Conservation (phyloP, 495 filamentous ascomycete species). For the Recurvomyces mirabilis region DNA sequence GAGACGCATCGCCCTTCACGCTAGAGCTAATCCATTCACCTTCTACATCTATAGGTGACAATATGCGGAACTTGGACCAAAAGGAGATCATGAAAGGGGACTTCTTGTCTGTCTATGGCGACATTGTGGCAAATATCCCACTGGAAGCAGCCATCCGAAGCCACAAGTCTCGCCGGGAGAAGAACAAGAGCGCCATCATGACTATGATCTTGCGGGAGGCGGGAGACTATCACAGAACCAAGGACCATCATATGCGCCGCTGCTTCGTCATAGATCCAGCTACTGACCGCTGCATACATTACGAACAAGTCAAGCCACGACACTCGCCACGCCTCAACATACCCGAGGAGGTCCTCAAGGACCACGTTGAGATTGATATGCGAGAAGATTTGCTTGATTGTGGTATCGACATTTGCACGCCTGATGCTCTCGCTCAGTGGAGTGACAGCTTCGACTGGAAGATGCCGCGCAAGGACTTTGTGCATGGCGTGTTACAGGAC, state of each 20-base stretch:
- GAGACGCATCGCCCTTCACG: slow-evolving; percentile 67
- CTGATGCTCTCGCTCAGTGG: slow-evolving; percentile 88
- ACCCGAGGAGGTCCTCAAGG: slow-evolving; percentile 58
- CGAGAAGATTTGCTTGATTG: slow-evolving; percentile 87
- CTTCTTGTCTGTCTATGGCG: slow-evolving; percentile 85
- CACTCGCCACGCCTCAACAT: slow-evolving; percentile 40
- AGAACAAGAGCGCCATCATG: slow-evolving; percentile 95
- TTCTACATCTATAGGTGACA: slow-evolving; percentile 83
- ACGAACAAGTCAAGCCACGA: slow-evolving; percentile 54
- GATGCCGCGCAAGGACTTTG: slow-evolving; percentile 71
- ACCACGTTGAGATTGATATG: slow-evolving; percentile 59
- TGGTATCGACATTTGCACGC: slow-evolving; percentile 94
- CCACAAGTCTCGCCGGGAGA: slow-evolving; percentile 69
- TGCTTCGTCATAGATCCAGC: slow-evolving; percentile 77
- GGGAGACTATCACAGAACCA: slow-evolving; percentile 62
- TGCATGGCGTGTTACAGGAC: slow-evolving; percentile 88
- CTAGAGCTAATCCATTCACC: slow-evolving; percentile 79
- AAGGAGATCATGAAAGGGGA: slow-evolving; percentile 78
- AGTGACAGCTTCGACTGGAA: slow-evolving; percentile 97
- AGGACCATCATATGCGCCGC: slow-evolving; percentile 59
- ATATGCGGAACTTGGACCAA: slow-evolving; percentile 85
- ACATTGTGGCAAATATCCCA: slow-evolving; percentile 82
- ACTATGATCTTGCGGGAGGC: slow-evolving; percentile 83
- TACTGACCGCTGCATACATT: slow-evolving; percentile 77
- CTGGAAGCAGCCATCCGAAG: slow-evolving; percentile 66